A percentile compares a stretch with the other conserved stretches of the same genome.
Conservation (phyloP, 2,329 filamentous ascomycete species). For the Talaromyces marneffei region DNA sequence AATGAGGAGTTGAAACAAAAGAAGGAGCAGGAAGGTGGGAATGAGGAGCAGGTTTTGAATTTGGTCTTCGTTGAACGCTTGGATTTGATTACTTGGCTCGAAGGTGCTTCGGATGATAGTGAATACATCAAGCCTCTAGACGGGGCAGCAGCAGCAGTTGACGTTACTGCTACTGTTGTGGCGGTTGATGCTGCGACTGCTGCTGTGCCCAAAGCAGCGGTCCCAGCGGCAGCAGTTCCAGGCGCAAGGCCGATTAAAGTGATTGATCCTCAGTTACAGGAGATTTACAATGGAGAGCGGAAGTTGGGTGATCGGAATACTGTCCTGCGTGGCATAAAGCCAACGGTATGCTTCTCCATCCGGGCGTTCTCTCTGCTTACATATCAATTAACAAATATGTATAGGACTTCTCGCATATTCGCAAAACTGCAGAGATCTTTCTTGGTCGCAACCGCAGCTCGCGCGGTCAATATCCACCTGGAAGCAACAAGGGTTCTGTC, state of each 20-base stretch:
- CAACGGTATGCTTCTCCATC: conserved; percentile 58
- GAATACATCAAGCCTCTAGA: conserved; percentile 86
- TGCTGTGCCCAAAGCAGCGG: conserved; percentile 38
- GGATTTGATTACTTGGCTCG: conserved; percentile 88
- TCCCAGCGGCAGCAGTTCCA: conserved; percentile 36
- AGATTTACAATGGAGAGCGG: conserved; percentile 87
- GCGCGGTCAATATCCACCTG: conserved; percentile 32
- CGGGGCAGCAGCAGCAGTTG: conserved; percentile 43
- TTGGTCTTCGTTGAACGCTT: conserved; percentile 85
- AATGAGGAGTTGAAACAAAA: conserved; percentile 63
- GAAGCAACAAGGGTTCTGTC: conserved; percentile 27
- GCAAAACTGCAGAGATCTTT: conserved; percentile 75
- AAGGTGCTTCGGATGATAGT: conserved; percentile 81
- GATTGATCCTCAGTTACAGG: conserved; percentile 74
- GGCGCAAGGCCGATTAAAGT: conserved; percentile 54
- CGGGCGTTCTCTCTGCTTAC: no score
- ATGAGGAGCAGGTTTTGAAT: conserved; percentile 66
- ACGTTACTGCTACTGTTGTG: conserved; percentile 41
- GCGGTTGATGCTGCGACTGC: conserved; percentile 44
- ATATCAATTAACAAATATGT: background rate
- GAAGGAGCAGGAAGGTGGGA: conserved; percentile 20
- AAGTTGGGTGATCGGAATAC: conserved; percentile 91
- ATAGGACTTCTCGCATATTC: conserved; percentile 89
- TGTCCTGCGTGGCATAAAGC: conserved; percentile 77
- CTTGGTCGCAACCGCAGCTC: conserved; percentile 50